Evolutionary conservation across 202 grass and related monocot genomes (phyloP).

Genomic region (Carex sylvatica): DNA sequence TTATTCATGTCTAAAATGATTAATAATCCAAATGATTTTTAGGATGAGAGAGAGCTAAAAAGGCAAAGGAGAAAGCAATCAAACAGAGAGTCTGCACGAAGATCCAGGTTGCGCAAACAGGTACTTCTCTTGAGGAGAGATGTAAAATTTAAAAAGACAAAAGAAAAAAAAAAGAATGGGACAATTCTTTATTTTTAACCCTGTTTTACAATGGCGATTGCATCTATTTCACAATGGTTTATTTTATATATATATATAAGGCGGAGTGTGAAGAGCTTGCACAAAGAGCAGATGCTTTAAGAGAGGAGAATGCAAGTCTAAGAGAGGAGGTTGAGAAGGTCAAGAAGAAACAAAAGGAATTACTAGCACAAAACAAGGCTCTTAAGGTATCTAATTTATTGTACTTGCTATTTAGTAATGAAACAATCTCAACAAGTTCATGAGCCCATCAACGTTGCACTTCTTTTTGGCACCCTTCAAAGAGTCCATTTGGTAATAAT

Average conservation of each 20-base stretch:
- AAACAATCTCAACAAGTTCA: neutral
- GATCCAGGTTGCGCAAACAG: conserved; percentile 94
- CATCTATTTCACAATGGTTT: neutral
- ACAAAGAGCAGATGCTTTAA: conserved; percentile 40
- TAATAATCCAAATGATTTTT: conserved; percentile 5
- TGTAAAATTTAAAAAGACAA: conserved; percentile 5
- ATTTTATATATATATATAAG: conserved; percentile 11
- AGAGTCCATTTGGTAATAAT: neutral
- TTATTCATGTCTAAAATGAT: neutral
- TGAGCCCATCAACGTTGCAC: neutral
- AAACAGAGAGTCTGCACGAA: conserved; percentile 90
- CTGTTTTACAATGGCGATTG: neutral
- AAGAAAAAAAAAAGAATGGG: neutral
- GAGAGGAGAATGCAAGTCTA: conserved; percentile 46
- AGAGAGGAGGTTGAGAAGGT: conserved; percentile 40
- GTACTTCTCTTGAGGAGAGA: conserved; percentile 35
- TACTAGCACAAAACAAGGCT: conserved; percentile 40
- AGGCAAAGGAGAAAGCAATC: conserved; percentile 91
- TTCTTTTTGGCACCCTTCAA: neutral
- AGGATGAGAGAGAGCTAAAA: conserved; percentile 89
- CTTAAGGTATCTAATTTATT: conserved; percentile 33
- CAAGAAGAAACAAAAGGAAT: conserved; percentile 34
- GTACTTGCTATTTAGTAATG: neutral
- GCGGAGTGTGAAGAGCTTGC: conserved; percentile 49
- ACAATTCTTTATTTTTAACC: conserved; percentile 6